Evolutionary conservation across 1,284 basidiomycete genomes (phyloP).

Genomic region (Trametes sp.): DNA sequence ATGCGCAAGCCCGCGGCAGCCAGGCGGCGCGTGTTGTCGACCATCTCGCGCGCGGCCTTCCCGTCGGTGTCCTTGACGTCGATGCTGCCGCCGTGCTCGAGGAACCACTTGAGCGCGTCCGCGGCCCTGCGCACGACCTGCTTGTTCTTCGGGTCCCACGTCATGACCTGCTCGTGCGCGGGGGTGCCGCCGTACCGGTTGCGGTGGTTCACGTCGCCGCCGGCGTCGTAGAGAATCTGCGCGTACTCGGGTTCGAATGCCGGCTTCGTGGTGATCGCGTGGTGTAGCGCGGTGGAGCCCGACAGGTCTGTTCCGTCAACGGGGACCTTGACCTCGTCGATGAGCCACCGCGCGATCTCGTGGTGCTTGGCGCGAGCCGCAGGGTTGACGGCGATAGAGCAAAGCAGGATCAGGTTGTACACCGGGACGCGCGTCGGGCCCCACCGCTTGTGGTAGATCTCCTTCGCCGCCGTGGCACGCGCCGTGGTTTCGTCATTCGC

Average conservation of each 20-base stretch:
- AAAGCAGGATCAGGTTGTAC: constrained; percentile 47
- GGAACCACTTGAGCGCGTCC: constrained; percentile 47
- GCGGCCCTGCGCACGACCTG: constrained; percentile 35
- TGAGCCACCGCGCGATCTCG: constrained; percentile 45
- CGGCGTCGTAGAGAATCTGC: constrained; percentile 50
- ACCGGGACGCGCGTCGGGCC: constrained; percentile 49
- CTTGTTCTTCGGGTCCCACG: constrained; percentile 39
- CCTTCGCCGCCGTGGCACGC: constrained; percentile 36
- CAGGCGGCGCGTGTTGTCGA: constrained; percentile 28
- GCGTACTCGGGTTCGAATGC: constrained; percentile 51
- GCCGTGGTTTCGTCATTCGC: constrained; percentile 27
- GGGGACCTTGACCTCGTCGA: constrained; percentile 44
- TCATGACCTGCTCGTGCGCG: constrained; percentile 48
- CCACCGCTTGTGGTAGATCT: constrained; percentile 46
- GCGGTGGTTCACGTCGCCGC: constrained; percentile 48
- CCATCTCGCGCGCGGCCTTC: constrained; percentile 29
- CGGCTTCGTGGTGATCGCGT: constrained; percentile 51
- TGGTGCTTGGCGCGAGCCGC: constrained; percentile 35
- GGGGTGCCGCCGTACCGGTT: constrained; percentile 50
- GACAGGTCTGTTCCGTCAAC: constrained; percentile 49
- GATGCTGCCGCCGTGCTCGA: constrained; percentile 52
- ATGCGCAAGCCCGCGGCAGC: constrained; percentile 18
- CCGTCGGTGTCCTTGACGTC: constrained; percentile 53
- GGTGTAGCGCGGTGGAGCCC: constrained; percentile 49
- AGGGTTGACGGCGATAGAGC: constrained; percentile 38